phyloP scores from a whole-genome alignment of 2,329 filamentous ascomycete species.

The Alternaria angustiovoidea region DNA sequence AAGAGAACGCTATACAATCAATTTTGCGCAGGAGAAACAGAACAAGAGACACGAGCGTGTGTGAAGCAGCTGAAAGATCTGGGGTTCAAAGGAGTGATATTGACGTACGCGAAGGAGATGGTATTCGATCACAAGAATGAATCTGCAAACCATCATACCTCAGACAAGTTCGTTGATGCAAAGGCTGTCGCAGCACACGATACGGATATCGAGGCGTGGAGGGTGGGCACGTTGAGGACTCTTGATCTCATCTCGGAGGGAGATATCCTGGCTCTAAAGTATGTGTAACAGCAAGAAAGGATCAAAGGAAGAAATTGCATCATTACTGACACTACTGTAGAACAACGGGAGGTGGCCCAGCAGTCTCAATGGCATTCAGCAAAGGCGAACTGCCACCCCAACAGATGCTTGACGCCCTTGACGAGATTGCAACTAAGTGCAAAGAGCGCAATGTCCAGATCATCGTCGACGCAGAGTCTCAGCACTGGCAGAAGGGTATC shows the following conservation, averaged over 20 bases:
- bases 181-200: conserved; percentile 18
- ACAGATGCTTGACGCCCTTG: conserved; percentile 55
- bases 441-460: conserved; percentile 54
- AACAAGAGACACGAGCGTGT: conserved; percentile 67
- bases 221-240: conserved; percentile 38
- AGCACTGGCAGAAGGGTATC: conserved; percentile 55
- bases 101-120: conserved; percentile 80
- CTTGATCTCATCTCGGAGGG: conserved; percentile 40
- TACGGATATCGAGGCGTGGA: conserved; percentile 49
- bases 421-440: conserved; percentile 53
- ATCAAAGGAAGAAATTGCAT: neutral
- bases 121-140: conserved; percentile 52
- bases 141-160: conserved; percentile 20
- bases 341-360: conserved; percentile 55
- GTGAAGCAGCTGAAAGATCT: conserved; percentile 73
- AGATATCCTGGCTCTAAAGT: conserved; percentile 47
- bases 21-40: conserved; percentile 84
- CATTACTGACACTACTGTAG: conserved; percentile 34
- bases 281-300: neutral
- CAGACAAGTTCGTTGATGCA: conserved; percentile 16
- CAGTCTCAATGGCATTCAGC: conserved; percentile 52
- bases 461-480: conserved; percentile 58
- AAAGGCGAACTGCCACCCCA: conserved; percentile 47
- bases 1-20: conserved; percentile 88
- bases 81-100: conserved; percentile 83